Base-by-base conservation (phyloP, 1,284 basidiomycete species). In the Rhodotorula sp. region DNA sequence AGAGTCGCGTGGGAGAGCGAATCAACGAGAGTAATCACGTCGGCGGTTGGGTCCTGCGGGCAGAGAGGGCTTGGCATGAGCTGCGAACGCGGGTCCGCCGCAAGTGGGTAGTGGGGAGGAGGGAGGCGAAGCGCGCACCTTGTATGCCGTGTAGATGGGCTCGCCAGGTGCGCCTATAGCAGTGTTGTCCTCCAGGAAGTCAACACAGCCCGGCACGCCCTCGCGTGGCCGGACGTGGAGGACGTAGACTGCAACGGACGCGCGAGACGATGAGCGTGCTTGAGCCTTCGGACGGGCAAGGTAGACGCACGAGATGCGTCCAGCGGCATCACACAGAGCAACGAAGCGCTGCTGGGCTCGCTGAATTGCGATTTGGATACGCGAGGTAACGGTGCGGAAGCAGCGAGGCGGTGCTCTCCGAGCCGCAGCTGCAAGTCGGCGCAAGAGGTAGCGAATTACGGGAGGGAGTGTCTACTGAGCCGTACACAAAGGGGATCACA, bases 171-270 rank as follows among this genome's bases (percentile, higher is more conserved):
- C 45, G 2, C 25, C 48, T 5, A 16, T 13, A 1, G n/a, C 12
- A 16, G 44, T 25, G 16, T 50, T 9, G 21, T 71, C 63, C 1
- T 56, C 41, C 13, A 55, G 3, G 45, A 67, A 58, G 62, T 73
- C 68, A 17, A 73, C 7, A 44, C 49, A 61, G 8, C 65, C 68
- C 0, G 68, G 49, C 16, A n/a, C 17, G 55, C 17, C 19, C 16
- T 8, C 23, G 4, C 71, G 71, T 8, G 71, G 71, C 7, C 64
- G 67, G 8, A 73, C 61, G 48, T 64, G 50, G 45, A 73, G 67
- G 17, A 52, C 49, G 45, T 62, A 73, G 13, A 73, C 67, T 71
- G 66, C 46, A 27, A 41, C 16, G 17, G n/a, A 41, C 41, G 9
- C 14, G 17, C 23, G 42, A n/a, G 10, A 8, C 3, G 50, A 25